Base-by-base conservation (phyloP, 441 rosid species). In the Pelargonium citronellum region DNA sequence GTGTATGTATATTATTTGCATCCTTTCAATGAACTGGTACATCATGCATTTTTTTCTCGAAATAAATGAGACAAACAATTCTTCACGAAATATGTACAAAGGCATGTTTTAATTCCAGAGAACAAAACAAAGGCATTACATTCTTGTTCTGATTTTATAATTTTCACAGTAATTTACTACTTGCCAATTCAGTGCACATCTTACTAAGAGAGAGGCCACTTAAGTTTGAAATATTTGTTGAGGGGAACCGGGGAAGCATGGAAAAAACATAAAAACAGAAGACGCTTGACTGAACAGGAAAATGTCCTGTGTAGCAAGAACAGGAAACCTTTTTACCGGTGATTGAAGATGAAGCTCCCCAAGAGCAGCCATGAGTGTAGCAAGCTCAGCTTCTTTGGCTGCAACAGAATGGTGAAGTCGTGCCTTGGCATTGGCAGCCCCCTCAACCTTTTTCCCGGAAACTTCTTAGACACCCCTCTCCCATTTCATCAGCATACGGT, bases 341-440 rank as follows among this genome's bases (percentile, higher is more conserved):
- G 91, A 89, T 67, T 82, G 85, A 75, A 86, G 67, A 81, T 86
- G 85, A 67, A 87, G 87, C 12, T 91, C 91, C 46, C 98, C 98
- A 39, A 95, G 95, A 41, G 95, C 81, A 69, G 98, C 99, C 85
- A 87, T 82, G n/a, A 95, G 86, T 22, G 98, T 87, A 64, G 99
- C 98, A 75, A 92, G 85, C 81, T 95, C 98, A 67, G 99, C 98
- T 86, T 95, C 99, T 70, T 86, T 88, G 53, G 97, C 82, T 66
- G 97, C 97, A 84, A 95, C 88, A 73, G 91, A 84, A 69, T 95
- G 98, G 85, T 91, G 88, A 79, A 95, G 97, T 65, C 86, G 78
- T 60, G 96, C 98, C 84, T 92, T 95, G 24, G 87, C 83, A 84
- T 88, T 86, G 74, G 93, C 96, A 76, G 95, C 96, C 67, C 88